These are phyloP conservation scores for Gymnopilus junonius DNA, from an alignment of 768 basidiomycete genomes.

Conservation along the genomic window DNA sequence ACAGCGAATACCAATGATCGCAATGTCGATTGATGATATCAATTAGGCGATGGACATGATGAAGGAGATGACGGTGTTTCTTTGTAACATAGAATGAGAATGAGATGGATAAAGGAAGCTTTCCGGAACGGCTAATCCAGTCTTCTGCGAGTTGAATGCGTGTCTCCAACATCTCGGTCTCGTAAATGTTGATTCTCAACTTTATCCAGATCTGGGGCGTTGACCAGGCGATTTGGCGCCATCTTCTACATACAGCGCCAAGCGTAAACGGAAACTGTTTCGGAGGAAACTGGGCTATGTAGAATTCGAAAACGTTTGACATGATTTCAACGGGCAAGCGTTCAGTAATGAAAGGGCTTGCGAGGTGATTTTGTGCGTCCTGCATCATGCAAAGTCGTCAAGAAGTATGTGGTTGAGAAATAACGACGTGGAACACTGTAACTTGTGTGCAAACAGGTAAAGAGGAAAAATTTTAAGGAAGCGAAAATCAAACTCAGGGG, in stretches of 20 bases:
- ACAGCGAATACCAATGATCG: neutral
- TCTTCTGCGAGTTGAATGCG: neutral
- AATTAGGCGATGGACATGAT: neutral
- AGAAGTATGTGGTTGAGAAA: no score
- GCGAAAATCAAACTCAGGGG: no score
- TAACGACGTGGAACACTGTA: no score
- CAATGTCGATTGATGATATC: neutral
- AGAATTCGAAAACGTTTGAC: neutral
- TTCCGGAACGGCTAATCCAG: neutral
- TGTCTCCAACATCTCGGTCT: neutral
- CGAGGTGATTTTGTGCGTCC: no score
- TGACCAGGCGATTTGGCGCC: neutral
- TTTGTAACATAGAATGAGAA: neutral
- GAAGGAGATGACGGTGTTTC: neutral
- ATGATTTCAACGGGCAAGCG: neutral
- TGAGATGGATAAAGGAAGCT: neutral
- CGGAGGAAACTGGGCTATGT: neutral
- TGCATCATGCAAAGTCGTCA: no score
- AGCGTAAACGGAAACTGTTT: neutral
- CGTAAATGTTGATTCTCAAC: neutral
- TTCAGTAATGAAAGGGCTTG: neutral
- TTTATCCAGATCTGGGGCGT: neutral
- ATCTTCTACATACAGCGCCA: neutral
- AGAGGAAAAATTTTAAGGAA: no score
- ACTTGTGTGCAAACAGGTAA: no score